Percentiles rank a stretch among this genome's conserved stretches.
Conservation (phyloP, 768 basidiomycete species). For the Hortiboletus campestris region DNA sequence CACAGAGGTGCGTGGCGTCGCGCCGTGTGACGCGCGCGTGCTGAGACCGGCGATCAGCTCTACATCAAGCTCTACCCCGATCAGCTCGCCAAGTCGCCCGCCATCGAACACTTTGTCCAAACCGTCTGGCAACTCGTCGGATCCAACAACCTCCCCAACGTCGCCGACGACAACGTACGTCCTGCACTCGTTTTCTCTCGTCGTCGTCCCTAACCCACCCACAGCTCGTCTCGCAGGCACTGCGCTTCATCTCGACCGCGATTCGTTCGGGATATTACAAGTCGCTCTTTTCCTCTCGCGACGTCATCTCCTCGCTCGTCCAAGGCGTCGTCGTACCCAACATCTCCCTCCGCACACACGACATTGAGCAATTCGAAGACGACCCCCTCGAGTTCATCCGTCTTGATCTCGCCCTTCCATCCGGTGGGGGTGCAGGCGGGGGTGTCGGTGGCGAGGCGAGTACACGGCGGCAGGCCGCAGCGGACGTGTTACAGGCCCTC, state of each 20-base stretch:
- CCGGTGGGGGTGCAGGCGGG: conserved; percentile 37
- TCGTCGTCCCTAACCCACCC: background rate
- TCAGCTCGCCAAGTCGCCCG: conserved; percentile 58
- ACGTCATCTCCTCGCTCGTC: conserved; percentile 78
- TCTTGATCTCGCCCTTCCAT: conserved; percentile 71
- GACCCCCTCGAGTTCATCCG: conserved; percentile 95
- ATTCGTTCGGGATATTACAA: conserved; percentile 87
- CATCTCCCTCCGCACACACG: conserved; percentile 81
- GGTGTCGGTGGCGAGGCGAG: conserved; percentile 60
- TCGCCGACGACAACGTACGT: conserved; percentile 73
- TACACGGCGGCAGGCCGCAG: conserved; percentile 89
- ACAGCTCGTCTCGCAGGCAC: conserved; percentile 85
- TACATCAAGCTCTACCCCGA: conserved; percentile 84
- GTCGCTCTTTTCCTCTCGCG: conserved; percentile 73
- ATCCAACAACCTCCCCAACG: conserved; percentile 61
- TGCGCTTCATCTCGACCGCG: conserved; percentile 88
- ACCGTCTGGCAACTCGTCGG: conserved; percentile 87
- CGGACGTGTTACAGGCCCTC: conserved; percentile 91
- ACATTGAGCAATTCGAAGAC: conserved; percentile 95
- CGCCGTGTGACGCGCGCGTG: background rate
- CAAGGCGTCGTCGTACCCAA: conserved; percentile 95
- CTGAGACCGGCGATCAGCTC: conserved; percentile 41
- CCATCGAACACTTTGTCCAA: conserved; percentile 75
- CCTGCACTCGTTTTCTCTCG: background rate
- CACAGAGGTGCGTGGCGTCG: conserved; percentile 56